Percentiles rank a stretch among this genome's conserved stretches.
Evolutionary conservation across 1,284 basidiomycete species (phyloP).

Genomic region (Cyathus olla): DNA sequence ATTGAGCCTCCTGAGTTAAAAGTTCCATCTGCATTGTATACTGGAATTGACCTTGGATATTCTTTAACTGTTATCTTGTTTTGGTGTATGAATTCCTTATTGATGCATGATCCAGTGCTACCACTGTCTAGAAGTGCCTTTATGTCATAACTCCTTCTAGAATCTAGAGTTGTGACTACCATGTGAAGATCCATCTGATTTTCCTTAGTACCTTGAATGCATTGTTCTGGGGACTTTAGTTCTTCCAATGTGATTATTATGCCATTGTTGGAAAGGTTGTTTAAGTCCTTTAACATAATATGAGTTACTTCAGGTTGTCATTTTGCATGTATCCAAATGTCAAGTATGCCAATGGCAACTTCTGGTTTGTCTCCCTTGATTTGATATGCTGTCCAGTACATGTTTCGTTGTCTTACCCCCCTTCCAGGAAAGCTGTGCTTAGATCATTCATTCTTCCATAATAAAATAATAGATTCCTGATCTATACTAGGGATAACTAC

Average conservation of each 20-base stretch:
- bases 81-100: background rate
- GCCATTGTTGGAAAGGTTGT: background rate
- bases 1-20: background rate
- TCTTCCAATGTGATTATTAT: background rate
- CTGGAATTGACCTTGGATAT: background rate
- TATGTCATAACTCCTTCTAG: background rate
- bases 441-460: background rate
- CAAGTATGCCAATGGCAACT: background rate
- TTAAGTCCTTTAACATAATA: background rate
- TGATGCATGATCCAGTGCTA: background rate
- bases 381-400: background rate
- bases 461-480: too few relatives aligned
- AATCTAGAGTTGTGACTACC: background rate
- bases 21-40: slow-evolving; percentile 1
- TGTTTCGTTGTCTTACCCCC: background rate
- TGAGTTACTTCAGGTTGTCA: background rate
- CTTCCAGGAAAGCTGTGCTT: too few relatives aligned
- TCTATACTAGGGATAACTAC: too few relatives aligned
- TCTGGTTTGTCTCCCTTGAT: background rate
- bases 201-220: background rate
- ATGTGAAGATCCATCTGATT: background rate
- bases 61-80: background rate
- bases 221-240: background rate
- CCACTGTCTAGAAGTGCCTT: background rate
- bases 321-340: background rate